Evolutionary conservation across 1,284 basidiomycete species (phyloP).

Genomic region (Volvariella volvacea): DNA sequence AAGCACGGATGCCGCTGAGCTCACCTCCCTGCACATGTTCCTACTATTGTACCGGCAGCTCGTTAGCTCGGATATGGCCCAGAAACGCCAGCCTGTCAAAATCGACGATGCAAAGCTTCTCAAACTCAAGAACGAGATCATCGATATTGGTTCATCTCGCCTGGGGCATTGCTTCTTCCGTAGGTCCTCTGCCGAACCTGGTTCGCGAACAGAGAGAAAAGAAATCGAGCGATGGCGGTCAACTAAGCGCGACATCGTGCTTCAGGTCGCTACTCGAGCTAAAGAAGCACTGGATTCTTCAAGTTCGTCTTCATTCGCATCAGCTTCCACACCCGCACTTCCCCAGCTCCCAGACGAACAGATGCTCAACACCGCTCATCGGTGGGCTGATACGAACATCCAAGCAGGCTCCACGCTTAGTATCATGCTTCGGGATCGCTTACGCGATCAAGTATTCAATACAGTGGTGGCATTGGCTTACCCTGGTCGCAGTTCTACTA

Average conservation of each 20-base stretch:
- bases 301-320: conserved; percentile 6
- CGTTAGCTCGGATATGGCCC: conserved; percentile 34
- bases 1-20: conserved; percentile 69
- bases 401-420: conserved; percentile 47
- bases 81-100: conserved; percentile 15
- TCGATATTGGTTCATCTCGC: conserved; percentile 62
- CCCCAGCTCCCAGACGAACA: conserved; percentile 39
- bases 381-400: conserved; percentile 60
- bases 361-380: conserved; percentile 50
- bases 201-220: conserved; percentile 17
- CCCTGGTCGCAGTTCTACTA: conserved; percentile 29
- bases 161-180: conserved; percentile 46
- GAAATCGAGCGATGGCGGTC: conserved; percentile 40
- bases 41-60: conserved; percentile 77
- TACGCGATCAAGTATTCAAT: conserved; percentile 60
- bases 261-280: conserved; percentile 63
- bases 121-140: conserved; percentile 68
- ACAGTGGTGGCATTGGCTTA: conserved; percentile 49
- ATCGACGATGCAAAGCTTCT: conserved; percentile 44
- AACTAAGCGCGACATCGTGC: conserved; percentile 51
- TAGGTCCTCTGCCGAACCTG: conserved; percentile 15
- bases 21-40: conserved; percentile 74
- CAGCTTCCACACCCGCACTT: conserved; percentile 10
- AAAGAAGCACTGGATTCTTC: conserved; percentile 25
- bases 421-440: conserved; percentile 50